phyloP scores from a whole-genome alignment of 208 protist genomes.

The Naegleria fowleri region DNA sequence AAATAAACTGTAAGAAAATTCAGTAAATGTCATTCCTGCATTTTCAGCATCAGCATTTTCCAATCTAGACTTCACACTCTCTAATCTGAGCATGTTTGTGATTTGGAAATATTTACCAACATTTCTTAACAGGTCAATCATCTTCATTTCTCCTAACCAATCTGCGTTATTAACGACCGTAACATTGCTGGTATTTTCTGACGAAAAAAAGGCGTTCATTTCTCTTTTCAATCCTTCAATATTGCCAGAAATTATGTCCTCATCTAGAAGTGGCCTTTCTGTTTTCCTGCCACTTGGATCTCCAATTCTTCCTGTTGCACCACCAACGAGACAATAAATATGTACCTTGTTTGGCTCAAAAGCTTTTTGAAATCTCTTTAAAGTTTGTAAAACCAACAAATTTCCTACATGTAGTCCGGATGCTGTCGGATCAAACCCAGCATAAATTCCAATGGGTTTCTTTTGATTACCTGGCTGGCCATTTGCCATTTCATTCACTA shows the following conservation, averaged over 20 bases:
- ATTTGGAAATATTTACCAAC: conserved; percentile 46
- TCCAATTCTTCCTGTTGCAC: conserved; percentile 52
- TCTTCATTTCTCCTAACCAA: conserved; percentile 45
- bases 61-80: conserved; percentile 31
- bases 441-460: conserved; percentile 39
- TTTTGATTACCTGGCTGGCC: neutral
- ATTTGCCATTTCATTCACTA: neutral
- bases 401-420: conserved; percentile 51
- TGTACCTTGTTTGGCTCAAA: neutral
- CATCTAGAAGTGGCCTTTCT: conserved; percentile 36
- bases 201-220: neutral
- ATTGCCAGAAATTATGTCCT: conserved; percentile 39
- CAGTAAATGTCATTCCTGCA: conserved; percentile 46
- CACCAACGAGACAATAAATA: conserved; percentile 47
- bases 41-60: conserved; percentile 29
- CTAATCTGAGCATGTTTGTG: conserved; percentile 35
- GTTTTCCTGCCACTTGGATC: conserved; percentile 48
- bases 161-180: conserved; percentile 50
- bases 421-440: conserved; percentile 57
- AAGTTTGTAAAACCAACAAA: conserved; percentile 42
- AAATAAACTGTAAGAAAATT: conserved; percentile 50
- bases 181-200: neutral
- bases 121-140: conserved; percentile 41
- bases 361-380: conserved; percentile 38
- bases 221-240: conserved; percentile 36